These are phyloP conservation scores for Bipolaris sorokiniana DNA, from an alignment of 2,329 filamentous ascomycete genomes.

Conservation along the genomic window DNA sequence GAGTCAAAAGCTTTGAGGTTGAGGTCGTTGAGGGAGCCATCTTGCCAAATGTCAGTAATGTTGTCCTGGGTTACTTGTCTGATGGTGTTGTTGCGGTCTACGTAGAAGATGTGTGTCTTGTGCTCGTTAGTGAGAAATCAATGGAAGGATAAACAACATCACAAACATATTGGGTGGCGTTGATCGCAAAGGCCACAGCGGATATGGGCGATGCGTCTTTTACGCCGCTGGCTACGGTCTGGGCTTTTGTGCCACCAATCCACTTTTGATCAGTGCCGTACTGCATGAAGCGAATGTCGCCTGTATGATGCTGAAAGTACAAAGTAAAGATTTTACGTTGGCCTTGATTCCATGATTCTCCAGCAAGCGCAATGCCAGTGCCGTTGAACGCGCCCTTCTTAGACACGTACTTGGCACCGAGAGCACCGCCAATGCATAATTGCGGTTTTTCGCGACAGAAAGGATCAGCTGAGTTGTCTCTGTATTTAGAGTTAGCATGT, in stretches of 20 bases:
- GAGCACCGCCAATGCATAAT: constrained; percentile 49
- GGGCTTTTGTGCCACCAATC: constrained; percentile 48
- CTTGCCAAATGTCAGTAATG: constrained; percentile 48
- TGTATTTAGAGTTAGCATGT: constrained; percentile 8
- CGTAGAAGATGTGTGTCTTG: constrained; percentile 52
- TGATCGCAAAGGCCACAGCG: constrained; percentile 50
- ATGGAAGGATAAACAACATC: background rate
- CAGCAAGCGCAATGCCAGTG: constrained; percentile 55
- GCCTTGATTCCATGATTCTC: constrained; percentile 50
- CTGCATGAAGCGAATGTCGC: constrained; percentile 52
- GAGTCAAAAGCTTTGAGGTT: constrained; percentile 88
- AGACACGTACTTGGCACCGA: constrained; percentile 49
- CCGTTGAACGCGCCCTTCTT: constrained; percentile 55
- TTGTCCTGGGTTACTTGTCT: constrained; percentile 51
- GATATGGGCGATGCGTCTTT: constrained; percentile 54
- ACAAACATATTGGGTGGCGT: constrained; percentile 47
- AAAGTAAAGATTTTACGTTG: constrained; percentile 50
- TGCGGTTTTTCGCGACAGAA: constrained; percentile 38
- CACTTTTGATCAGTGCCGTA: constrained; percentile 46
- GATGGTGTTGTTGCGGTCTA: constrained; percentile 49
- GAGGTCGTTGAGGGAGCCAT: constrained; percentile 65
- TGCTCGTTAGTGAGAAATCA: background rate
- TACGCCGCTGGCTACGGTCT: constrained; percentile 51
- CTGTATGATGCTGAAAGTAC: constrained; percentile 55
- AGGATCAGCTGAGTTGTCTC: constrained; percentile 20